phyloP scores from a whole-genome alignment of 2,329 filamentous ascomycete genomes.

The Metarhizium guizhouense region DNA sequence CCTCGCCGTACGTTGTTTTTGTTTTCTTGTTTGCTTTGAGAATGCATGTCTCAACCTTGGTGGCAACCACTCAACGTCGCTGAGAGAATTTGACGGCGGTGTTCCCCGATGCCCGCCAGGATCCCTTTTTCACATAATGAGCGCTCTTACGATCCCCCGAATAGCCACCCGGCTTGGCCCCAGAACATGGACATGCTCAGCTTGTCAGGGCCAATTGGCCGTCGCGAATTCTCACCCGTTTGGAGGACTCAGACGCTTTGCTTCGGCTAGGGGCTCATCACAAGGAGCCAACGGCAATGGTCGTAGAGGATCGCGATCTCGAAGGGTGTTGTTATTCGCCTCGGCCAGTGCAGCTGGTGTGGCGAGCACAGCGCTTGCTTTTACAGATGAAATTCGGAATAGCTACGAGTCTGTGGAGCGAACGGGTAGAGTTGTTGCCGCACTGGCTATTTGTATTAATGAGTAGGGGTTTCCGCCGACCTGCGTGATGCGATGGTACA shows the following conservation, averaged over 20 bases:
- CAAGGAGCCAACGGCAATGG: conserved; percentile 10
- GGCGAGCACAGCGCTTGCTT: conserved; percentile 40
- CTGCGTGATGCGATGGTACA: background rate
- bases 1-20: background rate
- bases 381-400: conserved; percentile 64
- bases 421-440: conserved; percentile 66
- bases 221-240: conserved; percentile 20
- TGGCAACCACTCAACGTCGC: conserved; percentile 3
- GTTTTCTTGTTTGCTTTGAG: background rate
- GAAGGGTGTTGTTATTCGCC: conserved; percentile 34
- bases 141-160: conserved; percentile 28
- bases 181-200: conserved; percentile 37
- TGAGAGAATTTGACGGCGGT: conserved; percentile 6
- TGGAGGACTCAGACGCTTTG: conserved; percentile 18
- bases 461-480: conserved; percentile 48
- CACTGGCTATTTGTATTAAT: conserved; percentile 75
- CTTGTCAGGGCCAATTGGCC: conserved; percentile 32
- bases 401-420: conserved; percentile 67
- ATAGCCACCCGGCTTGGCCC: conserved; percentile 28
- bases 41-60: conserved; percentile 7
- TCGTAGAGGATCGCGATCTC: conserved; percentile 10
- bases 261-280: conserved; percentile 17
- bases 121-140: conserved; percentile 26
- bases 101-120: background rate
- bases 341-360: conserved; percentile 42